Base-by-base conservation (phyloP, 345 rosid genomes). In the Alliaria petiolata region DNA sequence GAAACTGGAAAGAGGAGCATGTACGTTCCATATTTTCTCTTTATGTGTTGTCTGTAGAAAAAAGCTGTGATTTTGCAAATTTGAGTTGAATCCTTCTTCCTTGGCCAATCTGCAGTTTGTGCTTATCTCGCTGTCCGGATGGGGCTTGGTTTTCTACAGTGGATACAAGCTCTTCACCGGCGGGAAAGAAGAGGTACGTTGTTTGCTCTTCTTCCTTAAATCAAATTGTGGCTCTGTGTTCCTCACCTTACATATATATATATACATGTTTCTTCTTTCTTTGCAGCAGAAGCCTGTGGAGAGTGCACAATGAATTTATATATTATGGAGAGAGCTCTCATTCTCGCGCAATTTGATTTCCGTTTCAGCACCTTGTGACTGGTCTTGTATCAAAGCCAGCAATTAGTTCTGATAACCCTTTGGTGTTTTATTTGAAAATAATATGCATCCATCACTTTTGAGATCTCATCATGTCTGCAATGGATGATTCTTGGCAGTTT, bases 1-100 rank as follows among this genome's bases (percentile, higher is more conserved):
- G 91, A 51, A 83, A 85, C 64, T 95, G 99, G 97, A 95, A 95
- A 71, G 97, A 91, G 68, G 96, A 91, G 79, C 97, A 95, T 33
- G 98, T 91, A 52, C 83, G 89, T 84, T 22, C 9, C 43, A 14
- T 52, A 30, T 36, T 34, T 51, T 40, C 50, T 15, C 62, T 34
- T n/a, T 26, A 40, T 56, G 0, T 49, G 42, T 17, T 19, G 22
- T 47, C 38, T 65, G 52, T 60, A 30, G 33, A 16, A 20, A n/a
- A n/a, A 69, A 50, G 26, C 53, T 61, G 20, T 39, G 69, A 30
- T 22, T 22, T 22, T 22, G 25, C 25, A 22, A 22, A 22, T 22
- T 22, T 22, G 25, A 22, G 25, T 22, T 22, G 59, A 36, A 20
- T 56, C 33, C 42, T 56, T 65, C 55, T 49, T 66, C 46, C 26